A percentile compares a stretch with the other conserved stretches of the same genome.
Conservation (phyloP, 1,139 yeast species). For the Pichiaceae sp. region DNA sequence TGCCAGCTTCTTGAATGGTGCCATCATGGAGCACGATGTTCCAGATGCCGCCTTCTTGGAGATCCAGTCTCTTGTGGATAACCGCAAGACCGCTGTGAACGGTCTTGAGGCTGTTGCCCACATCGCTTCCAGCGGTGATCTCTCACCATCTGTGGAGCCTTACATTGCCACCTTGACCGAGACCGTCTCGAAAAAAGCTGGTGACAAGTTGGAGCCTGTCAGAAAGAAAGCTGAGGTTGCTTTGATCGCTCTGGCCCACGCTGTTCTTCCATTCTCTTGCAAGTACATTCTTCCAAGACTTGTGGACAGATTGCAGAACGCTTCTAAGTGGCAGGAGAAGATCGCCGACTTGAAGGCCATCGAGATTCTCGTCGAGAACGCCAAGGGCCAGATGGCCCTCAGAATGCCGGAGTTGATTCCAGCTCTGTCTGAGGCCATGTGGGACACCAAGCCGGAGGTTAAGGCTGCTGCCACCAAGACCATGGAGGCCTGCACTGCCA, state of each 20-base stretch:
- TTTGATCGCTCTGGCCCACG: conserved; percentile 65
- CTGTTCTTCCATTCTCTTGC: conserved; percentile 89
- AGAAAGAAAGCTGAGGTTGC: conserved; percentile 67
- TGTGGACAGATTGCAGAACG: conserved; percentile 55
- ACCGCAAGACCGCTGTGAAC: conserved; percentile 69
- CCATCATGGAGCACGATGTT: conserved; percentile 97
- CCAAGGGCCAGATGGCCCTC: conserved; percentile 92
- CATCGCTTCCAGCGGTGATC: conserved; percentile 73
- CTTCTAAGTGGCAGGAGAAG: conserved; percentile 98
- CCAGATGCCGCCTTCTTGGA: conserved; percentile 82
- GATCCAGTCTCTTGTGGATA: conserved; percentile 65
- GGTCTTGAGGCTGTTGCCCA: conserved; percentile 80
- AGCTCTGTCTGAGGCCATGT: conserved; percentile 97
- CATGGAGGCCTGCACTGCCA: conserved; percentile 92
- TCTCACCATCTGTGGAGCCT: conserved; percentile 93
- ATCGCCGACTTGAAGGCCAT: conserved; percentile 81
- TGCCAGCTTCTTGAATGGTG: conserved; percentile 89
- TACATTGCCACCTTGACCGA: conserved; percentile 70
- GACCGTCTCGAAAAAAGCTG: conserved; percentile 68
- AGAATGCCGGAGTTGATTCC: conserved; percentile 99
- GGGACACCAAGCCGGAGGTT: conserved; percentile 99
- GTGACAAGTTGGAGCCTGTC: conserved; percentile 80
- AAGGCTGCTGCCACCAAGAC: conserved; percentile 94
- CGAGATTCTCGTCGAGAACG: conserved; percentile 83
- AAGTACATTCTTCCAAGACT: conserved; percentile 83